Evolutionary conservation across 192 early-diverging fungal species (phyloP).

Genomic region (Umbelopsis vinacea): DNA sequence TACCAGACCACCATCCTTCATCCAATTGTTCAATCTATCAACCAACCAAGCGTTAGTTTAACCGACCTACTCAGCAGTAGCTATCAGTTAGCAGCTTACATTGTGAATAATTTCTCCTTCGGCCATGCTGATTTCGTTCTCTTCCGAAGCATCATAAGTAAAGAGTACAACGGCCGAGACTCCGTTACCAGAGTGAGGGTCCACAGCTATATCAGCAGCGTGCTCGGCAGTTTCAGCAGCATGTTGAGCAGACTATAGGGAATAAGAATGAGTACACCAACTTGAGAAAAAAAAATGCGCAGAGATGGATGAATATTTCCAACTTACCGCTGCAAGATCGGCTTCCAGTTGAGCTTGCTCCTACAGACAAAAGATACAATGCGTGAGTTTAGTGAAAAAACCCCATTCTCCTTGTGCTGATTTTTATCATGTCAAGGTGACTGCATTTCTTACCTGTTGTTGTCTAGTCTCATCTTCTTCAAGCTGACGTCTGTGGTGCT

Average conservation of each 20-base stretch:
- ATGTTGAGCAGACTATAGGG: conserved; percentile 7
- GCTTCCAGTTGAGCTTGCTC: conserved; percentile 26
- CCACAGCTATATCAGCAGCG: conserved; percentile 31
- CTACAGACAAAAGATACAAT: background rate
- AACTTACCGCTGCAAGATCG: conserved; percentile 17
- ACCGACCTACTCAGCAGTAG: background rate
- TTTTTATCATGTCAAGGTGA: no score
- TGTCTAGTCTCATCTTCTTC: conserved; percentile 48
- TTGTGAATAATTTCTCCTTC: conserved; percentile 80
- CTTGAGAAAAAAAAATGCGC: background rate
- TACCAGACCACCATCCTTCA: conserved; percentile 94
- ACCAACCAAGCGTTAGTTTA: background rate
- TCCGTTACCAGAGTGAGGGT: conserved; percentile 17
- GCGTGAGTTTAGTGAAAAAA: no score
- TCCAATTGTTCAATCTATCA: conserved; percentile 77
- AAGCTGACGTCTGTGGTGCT: conserved; percentile 37
- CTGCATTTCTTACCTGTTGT: conserved; percentile 33
- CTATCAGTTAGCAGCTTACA: background rate
- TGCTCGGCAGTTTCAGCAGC: conserved; percentile 21
- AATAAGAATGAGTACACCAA: background rate
- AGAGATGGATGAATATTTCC: background rate
- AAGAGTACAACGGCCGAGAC: conserved; percentile 74
- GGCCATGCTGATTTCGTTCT: conserved; percentile 82
- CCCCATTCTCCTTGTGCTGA: no score
- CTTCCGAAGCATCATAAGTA: conserved; percentile 77